Conservation (phyloP, 1,284 basidiomycete species). For the Wolfiporia cocos region DNA sequence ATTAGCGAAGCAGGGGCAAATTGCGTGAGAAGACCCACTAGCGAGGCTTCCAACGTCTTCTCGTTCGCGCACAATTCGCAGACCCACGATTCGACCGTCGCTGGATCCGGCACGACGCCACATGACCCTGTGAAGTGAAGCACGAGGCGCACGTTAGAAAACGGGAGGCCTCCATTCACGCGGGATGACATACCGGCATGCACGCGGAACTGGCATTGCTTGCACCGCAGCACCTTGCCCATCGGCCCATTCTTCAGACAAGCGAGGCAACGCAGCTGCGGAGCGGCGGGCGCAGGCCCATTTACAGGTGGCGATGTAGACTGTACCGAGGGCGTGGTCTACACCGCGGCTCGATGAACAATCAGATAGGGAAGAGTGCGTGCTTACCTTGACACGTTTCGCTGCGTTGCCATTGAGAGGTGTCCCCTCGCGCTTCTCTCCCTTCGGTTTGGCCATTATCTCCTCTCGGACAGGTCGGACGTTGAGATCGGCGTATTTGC, state of each 20-base stretch:
- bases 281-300: conserved; percentile 39
- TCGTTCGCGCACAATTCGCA: conserved; percentile 86
- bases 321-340: conserved; percentile 43
- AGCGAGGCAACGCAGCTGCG: conserved; percentile 69
- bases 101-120: conserved; percentile 62
- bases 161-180: conserved; percentile 5
- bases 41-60: conserved; percentile 67
- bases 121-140: conserved; percentile 53
- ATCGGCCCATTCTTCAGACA: conserved; percentile 71
- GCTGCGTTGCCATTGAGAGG: conserved; percentile 53
- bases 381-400: conserved; percentile 70
- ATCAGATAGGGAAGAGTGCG: conserved; percentile 9
- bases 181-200: conserved; percentile 45
- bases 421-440: conserved; percentile 76
- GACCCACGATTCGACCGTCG: conserved; percentile 64
- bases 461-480: conserved; percentile 69
- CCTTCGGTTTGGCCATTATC: conserved; percentile 40
- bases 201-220: conserved; percentile 67
- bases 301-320: conserved; percentile 57
- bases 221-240: conserved; percentile 75
- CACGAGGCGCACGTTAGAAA: not conserved
- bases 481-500: conserved; percentile 85
- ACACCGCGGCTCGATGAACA: not conserved
- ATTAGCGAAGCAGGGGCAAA: too few relatives aligned
- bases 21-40: conserved; percentile 44